Percentiles rank a stretch among this genome's conserved stretches.
Evolutionary conservation across 1,284 basidiomycete genomes (phyloP).

Genomic region (Coniferiporia sulphurascens): DNA sequence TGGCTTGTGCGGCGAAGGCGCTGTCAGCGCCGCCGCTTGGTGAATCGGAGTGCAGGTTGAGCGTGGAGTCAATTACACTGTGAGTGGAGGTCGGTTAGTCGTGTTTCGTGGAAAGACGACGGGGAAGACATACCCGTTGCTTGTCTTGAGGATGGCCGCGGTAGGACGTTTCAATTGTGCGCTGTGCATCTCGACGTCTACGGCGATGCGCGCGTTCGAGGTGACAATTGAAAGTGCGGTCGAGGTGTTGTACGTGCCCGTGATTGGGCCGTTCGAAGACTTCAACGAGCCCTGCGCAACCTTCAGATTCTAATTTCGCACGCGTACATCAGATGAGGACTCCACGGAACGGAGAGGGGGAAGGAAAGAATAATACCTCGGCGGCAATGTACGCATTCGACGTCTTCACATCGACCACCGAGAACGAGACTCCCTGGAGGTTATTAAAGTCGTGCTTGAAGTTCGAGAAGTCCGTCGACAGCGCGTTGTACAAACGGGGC

Average conservation of each 20-base stretch:
- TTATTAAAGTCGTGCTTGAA: conserved; percentile 22
- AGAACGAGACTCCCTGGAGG: conserved; percentile 21
- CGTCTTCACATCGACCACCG: conserved; percentile 18
- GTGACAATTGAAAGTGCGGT: conserved; percentile 14
- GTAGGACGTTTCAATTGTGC: conserved; percentile 4
- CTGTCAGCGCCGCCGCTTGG: background rate
- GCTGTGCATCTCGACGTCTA: conserved; percentile 14
- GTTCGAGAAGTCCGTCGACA: conserved; percentile 20
- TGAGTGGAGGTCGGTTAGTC: background rate
- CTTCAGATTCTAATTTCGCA: conserved; percentile 9
- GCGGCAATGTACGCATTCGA: conserved; percentile 19
- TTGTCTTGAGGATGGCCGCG: conserved; percentile 13
- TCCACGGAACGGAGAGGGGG: background rate
- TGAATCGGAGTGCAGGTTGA: background rate
- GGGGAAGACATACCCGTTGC: conserved; percentile 15
- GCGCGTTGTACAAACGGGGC: no score
- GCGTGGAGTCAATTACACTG: background rate
- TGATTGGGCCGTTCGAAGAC: conserved; percentile 18
- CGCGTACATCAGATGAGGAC: background rate
- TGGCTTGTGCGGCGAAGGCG: conserved; percentile 12
- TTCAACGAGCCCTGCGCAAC: conserved; percentile 9
- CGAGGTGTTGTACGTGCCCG: conserved; percentile 17
- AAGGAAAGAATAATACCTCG: conserved; percentile 13
- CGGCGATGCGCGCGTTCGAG: conserved; percentile 17
- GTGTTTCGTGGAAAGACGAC: background rate